A percentile compares a stretch with the other conserved stretches of the same genome.
Conservation (phyloP, 192 early-diverging fungal genomes). For the Gryganskiella cystojenkinii region DNA sequence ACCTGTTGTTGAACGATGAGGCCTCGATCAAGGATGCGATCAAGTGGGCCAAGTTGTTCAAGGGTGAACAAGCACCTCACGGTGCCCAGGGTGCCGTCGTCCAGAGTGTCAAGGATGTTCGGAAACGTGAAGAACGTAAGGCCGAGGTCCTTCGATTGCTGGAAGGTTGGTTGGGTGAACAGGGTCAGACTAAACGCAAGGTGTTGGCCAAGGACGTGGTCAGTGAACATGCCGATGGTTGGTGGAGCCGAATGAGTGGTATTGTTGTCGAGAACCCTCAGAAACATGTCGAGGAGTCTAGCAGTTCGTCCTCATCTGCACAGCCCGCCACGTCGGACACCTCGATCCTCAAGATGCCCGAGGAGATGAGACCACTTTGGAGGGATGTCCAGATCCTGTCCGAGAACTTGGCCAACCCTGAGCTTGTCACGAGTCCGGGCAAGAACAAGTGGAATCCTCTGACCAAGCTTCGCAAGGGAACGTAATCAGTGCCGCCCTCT, state of each 20-base stretch:
- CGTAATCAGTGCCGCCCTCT: no score
- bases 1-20: slow-evolving; percentile 46
- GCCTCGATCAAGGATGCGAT: slow-evolving; percentile 42
- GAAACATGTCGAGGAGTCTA: no score
- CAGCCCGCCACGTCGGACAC: no score
- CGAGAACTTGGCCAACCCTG: no score
- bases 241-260: slow-evolving; percentile 46
- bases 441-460: no score
- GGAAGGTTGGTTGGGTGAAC: slow-evolving; percentile 43
- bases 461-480: no score
- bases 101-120: slow-evolving; percentile 23
- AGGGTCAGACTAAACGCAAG: slow-evolving; percentile 24
- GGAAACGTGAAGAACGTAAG: slow-evolving; percentile 38
- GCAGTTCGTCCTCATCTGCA: no score
- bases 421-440: no score
- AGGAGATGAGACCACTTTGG: no score
- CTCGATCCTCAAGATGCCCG: no score
- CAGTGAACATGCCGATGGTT: slow-evolving; percentile 8
- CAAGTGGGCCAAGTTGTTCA: slow-evolving; percentile 26
- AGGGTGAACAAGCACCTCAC: not conserved
- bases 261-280: slow-evolving; percentile 29
- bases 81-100: not conserved
- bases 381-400: no score
- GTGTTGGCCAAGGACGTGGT: slow-evolving; percentile 26
- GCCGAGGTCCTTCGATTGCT: slow-evolving; percentile 25